A percentile compares a stretch with the other conserved stretches of the same genome.
These are phyloP conservation scores for Graphilbum ipis-grandicollis DNA, from an alignment of 2,329 filamentous ascomycete species.

Conservation along the genomic window DNA sequence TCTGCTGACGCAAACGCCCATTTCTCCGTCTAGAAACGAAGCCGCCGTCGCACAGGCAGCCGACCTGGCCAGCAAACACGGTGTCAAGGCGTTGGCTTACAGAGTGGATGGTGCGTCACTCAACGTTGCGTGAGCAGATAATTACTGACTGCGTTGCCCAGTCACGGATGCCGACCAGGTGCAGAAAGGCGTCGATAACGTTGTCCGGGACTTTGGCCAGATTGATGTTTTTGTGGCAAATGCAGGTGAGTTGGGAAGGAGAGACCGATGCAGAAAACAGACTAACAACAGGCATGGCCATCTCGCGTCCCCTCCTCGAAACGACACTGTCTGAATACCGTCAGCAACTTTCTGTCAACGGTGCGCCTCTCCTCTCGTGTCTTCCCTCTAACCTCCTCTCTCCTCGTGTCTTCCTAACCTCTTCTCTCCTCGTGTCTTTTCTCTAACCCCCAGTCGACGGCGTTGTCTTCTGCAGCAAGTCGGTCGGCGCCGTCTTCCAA, in stretches of 20 bases:
- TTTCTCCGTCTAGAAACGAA: constrained; percentile 30
- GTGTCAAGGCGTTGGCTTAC: constrained; percentile 47
- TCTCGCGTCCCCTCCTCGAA: not conserved
- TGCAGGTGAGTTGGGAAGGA: constrained; percentile 27
- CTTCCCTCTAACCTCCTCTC: too few species aligned
- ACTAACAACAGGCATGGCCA: constrained; percentile 24
- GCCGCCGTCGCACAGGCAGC: constrained; percentile 47
- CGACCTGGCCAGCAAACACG: constrained; percentile 46
- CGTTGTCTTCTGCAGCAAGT: constrained; percentile 58
- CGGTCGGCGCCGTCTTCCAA: constrained; percentile 43
- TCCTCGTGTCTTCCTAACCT: not conserved
- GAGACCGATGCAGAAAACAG: constrained; percentile 37
- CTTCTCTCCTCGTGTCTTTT: not conserved
- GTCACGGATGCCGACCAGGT: constrained; percentile 28
- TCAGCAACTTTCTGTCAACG: not conserved
- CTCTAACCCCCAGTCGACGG: constrained; percentile 50
- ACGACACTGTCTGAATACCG: not conserved
- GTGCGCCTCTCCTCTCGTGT: too few species aligned
- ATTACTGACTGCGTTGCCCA: too few species aligned
- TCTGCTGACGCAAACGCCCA: not conserved
- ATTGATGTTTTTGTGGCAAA: constrained; percentile 69
- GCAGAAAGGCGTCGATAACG: constrained; percentile 27
- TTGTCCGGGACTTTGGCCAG: constrained; percentile 49
- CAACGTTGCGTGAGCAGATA: too few species aligned
- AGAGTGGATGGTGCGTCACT: constrained; percentile 40